Conservation (phyloP, 345 rosid species). For the Murraya paniculata region DNA sequence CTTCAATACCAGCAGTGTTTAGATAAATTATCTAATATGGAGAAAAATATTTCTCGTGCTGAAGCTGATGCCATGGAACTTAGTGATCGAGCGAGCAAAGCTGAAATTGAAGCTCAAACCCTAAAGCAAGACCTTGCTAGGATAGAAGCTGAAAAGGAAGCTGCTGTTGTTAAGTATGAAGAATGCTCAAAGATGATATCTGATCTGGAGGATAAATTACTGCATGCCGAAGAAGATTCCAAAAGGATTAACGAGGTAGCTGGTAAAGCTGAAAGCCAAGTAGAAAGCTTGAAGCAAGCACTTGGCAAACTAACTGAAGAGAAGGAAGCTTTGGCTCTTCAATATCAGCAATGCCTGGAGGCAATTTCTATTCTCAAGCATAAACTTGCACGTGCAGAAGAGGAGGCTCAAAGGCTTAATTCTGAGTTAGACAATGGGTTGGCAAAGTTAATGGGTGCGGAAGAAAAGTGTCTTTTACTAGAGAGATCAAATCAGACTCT, state of each 20-base stretch:
- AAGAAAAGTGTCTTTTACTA: conserved; percentile 72
- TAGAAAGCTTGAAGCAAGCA: conserved; percentile 62
- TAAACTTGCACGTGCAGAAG: conserved; percentile 54
- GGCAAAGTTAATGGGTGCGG: conserved; percentile 67
- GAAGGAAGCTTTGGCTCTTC: conserved; percentile 63
- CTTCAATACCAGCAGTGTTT: conserved; percentile 70
- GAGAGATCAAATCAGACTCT: conserved; percentile 77
- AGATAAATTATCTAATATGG: conserved; percentile 60
- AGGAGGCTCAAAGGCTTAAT: conserved; percentile 69
- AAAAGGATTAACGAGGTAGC: conserved; percentile 46
- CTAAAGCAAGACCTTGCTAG: conserved; percentile 54
- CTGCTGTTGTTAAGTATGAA: conserved; percentile 48
- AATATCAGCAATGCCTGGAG: conserved; percentile 73
- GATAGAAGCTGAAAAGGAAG: conserved; percentile 69
- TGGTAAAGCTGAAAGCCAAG: conserved; percentile 65
- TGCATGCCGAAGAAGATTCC: conserved; percentile 57
- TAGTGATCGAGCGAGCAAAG: conserved; percentile 55
- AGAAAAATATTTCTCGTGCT: conserved; percentile 46
- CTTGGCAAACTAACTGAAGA: conserved; percentile 56
- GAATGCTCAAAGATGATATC: conserved; percentile 59
- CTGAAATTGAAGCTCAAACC: conserved; percentile 53
- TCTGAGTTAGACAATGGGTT: conserved; percentile 63
- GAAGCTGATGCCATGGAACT: conserved; percentile 62
- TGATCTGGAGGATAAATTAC: conserved; percentile 57
- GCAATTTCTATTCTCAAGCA: conserved; percentile 64